These are phyloP conservation scores for Croton laevigatus DNA, from an alignment of 441 rosid genomes.

Conservation along the genomic window DNA sequence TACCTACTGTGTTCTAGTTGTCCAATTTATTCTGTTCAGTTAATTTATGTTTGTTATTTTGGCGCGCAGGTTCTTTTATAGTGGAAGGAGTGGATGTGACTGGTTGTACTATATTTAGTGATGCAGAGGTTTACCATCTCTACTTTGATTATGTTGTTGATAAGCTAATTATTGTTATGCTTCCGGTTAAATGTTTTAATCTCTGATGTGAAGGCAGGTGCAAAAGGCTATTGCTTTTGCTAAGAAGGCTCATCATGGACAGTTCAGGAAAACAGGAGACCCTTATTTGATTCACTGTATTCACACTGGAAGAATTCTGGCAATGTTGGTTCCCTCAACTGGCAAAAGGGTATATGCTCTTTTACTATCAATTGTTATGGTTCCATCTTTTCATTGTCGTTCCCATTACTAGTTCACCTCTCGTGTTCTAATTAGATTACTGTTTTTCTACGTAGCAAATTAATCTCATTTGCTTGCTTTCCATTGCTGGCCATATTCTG, in stretches of 20 bases:
- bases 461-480: background rate
- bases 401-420: background rate
- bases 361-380: background rate
- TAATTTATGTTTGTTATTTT: background rate
- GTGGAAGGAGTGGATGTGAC: slow-evolving; percentile 70
- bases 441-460: background rate
- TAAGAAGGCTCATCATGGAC: slow-evolving; percentile 63
- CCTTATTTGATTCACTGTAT: slow-evolving; percentile 67
- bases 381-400: background rate
- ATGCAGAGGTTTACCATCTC: slow-evolving; percentile 52
- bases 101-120: slow-evolving; percentile 52
- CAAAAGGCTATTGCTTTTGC: slow-evolving; percentile 73
- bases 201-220: slow-evolving; percentile 63
- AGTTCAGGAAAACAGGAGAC: slow-evolving; percentile 68
- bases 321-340: slow-evolving; percentile 62
- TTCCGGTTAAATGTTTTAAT: background rate
- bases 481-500: background rate
- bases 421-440: background rate
- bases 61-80: slow-evolving; percentile 47
- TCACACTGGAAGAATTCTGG: slow-evolving; percentile 65
- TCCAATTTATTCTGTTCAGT: background rate
- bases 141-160: slow-evolving; percentile 13
- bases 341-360: slow-evolving; percentile 45
- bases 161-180: slow-evolving; percentile 13
- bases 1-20: background rate